These are phyloP conservation scores for Sarocladiaceae sp. DNA, from an alignment of 2,329 filamentous ascomycete species.

Conservation along the genomic window DNA sequence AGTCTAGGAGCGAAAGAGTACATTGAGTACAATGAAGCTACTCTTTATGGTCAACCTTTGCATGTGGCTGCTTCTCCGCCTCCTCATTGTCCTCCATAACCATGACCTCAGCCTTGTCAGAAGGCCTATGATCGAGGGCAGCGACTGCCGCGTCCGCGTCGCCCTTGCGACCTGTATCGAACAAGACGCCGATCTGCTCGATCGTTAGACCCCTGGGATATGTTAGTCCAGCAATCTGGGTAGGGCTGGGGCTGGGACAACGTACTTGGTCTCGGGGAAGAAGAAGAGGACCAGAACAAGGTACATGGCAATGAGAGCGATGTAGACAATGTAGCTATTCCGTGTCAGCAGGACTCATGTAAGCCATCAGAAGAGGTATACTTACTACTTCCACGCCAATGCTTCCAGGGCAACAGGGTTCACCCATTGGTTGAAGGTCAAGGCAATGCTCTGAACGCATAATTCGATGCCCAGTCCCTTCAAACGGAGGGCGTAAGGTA, in stretches of 20 bases:
- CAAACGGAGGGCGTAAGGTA: constrained; percentile 31
- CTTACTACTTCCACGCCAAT: constrained; percentile 18
- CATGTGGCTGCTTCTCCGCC: neutral
- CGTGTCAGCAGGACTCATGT: neutral
- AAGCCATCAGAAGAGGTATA: neutral
- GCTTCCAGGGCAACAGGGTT: constrained; percentile 18
- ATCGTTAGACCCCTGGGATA: constrained; percentile 7
- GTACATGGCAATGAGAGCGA: constrained; percentile 16
- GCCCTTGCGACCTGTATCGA: constrained; percentile 10
- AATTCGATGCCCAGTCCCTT: constrained; percentile 8
- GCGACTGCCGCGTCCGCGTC: neutral
- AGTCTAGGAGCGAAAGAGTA: too few species aligned
- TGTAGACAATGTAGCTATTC: constrained; percentile 12
- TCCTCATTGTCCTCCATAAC: neutral
- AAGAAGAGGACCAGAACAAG: constrained; percentile 15
- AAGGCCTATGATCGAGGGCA: neutral
- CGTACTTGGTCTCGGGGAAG: constrained; percentile 18
- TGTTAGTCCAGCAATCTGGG: neutral
- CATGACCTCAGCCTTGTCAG: neutral
- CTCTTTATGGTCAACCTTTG: neutral
- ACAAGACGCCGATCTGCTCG: constrained; percentile 9
- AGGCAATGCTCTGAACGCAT: constrained; percentile 11
- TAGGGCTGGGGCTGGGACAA: neutral
- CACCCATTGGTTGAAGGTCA: constrained; percentile 18
- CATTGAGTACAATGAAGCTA: too few species aligned